phyloP scores from a whole-genome alignment of 495 filamentous ascomycete species.

The Beverwykella pulmonaria region DNA sequence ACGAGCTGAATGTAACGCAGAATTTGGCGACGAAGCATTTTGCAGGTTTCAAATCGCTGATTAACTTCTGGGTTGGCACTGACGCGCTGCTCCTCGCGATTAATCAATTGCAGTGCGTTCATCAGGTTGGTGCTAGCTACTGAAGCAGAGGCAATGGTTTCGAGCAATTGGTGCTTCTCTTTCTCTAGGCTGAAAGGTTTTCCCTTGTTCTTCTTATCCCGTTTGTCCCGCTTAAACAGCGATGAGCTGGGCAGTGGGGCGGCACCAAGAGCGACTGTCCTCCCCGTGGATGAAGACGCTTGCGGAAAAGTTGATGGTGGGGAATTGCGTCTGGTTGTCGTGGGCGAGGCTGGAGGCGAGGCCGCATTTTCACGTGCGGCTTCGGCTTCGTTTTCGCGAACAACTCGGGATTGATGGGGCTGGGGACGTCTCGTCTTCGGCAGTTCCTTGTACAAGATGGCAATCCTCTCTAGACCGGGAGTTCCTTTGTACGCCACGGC shows the following conservation, averaged over 20 bases:
- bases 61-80: slow-evolving; percentile 79
- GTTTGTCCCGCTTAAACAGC: slow-evolving; percentile 51
- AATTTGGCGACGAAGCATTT: slow-evolving; percentile 77
- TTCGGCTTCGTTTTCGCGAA: slow-evolving; percentile 70
- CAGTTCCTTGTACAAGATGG: slow-evolving; percentile 77
- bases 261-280: slow-evolving; percentile 29
- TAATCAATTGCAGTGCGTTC: slow-evolving; percentile 88
- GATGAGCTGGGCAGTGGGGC: slow-evolving; percentile 39
- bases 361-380: slow-evolving; percentile 59
- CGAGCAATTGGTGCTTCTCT: slow-evolving; percentile 82
- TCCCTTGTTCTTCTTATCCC: slow-evolving; percentile 55
- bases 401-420: slow-evolving; percentile 74
- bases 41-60: slow-evolving; percentile 81
- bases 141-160: slow-evolving; percentile 78
- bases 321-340: slow-evolving; percentile 13
- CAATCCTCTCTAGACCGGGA: slow-evolving; percentile 77
- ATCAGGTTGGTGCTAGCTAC: slow-evolving; percentile 88
- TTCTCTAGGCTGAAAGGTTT: slow-evolving; percentile 79
- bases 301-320: slow-evolving; percentile 11
- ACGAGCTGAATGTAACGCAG: slow-evolving; percentile 71
- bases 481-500: slow-evolving; percentile 78
- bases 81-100: slow-evolving; percentile 84
- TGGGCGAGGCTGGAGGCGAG: slow-evolving; percentile 19
- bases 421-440: slow-evolving; percentile 67
- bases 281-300: slow-evolving; percentile 34